Percentiles rank a stretch among this genome's conserved stretches.
phyloP scores from a whole-genome alignment of 176 grass and related monocot genomes.

The Musa acuminata region DNA sequence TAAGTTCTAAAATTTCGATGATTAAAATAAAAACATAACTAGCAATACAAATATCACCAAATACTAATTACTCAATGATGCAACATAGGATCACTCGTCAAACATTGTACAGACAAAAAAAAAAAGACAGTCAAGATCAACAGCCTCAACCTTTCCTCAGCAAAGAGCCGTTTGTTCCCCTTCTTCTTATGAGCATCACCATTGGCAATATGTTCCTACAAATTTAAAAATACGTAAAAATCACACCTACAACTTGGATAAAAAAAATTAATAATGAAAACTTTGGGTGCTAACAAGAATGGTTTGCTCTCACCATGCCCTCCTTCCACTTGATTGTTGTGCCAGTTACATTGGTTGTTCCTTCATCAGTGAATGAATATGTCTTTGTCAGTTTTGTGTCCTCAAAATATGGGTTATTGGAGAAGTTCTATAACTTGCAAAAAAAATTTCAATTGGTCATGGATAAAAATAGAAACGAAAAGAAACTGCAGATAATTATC shows the following conservation, averaged over 20 bases:
- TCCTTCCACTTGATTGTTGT: slow-evolving; percentile 88
- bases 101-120: neutral
- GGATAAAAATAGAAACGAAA: neutral
- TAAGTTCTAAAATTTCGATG: too few relatives aligned
- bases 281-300: slow-evolving; percentile 1
- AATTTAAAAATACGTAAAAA: slow-evolving; percentile 28
- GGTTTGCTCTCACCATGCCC: slow-evolving; percentile 51
- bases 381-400: slow-evolving; percentile 70
- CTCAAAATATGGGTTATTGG: slow-evolving; percentile 79
- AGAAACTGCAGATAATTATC: neutral
- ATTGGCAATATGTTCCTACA: slow-evolving; percentile 48
- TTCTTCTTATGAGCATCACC: slow-evolving; percentile 54
- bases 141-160: slow-evolving; percentile 71
- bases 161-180: slow-evolving; percentile 63
- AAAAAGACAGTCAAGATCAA: neutral
- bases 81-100: too few relatives aligned
- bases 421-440: slow-evolving; percentile 60
- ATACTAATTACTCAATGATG: too few relatives aligned
- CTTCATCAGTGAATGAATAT: slow-evolving; percentile 72
- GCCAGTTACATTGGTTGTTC: slow-evolving; percentile 69
- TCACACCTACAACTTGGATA: slow-evolving; percentile 19
- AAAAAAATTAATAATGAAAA: neutral
- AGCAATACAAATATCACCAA: too few relatives aligned
- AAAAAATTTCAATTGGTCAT: neutral
- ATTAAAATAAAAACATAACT: too few relatives aligned